Conservation (phyloP, 129 eudicot genomes). For the Lonicera japonica region DNA sequence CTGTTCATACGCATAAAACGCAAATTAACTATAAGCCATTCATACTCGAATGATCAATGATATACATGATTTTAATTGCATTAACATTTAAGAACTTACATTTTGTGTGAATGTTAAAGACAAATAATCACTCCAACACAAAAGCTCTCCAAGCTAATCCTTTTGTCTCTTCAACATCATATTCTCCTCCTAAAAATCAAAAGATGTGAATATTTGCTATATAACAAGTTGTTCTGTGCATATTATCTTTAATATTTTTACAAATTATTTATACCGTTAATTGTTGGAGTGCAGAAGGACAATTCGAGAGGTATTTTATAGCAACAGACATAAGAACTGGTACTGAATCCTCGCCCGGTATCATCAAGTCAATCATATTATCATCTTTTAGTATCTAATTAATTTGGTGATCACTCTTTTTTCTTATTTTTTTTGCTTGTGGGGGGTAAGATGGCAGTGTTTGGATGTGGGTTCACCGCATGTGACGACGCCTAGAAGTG, state of each 20-base stretch:
- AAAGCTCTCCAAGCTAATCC: slow-evolving; percentile 42
- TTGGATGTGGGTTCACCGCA: no score
- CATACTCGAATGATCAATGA: no score
- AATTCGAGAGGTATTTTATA: slow-evolving; percentile 72
- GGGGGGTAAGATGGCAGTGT: no score
- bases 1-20: slow-evolving; percentile 20
- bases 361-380: slow-evolving; percentile 92
- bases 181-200: slow-evolving; percentile 60
- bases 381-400: no score
- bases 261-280: slow-evolving; percentile 39
- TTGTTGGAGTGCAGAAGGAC: slow-evolving; percentile 75
- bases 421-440: no score
- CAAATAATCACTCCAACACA: slow-evolving; percentile 77
- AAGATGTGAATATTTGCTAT: no score
- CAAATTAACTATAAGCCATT: neutral
- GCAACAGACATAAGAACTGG: slow-evolving; percentile 78
- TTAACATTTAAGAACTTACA: slow-evolving; percentile 44
- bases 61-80: neutral
- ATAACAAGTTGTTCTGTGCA: neutral
- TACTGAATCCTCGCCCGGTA: slow-evolving; percentile 97
- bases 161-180: slow-evolving; percentile 62
- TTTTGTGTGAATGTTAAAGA: slow-evolving; percentile 72
- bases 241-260: no score
- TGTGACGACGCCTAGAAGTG: no score
- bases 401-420: no score